phyloP scores from a whole-genome alignment of 1,139 yeast species.

The Suhomyces anneliseae region DNA sequence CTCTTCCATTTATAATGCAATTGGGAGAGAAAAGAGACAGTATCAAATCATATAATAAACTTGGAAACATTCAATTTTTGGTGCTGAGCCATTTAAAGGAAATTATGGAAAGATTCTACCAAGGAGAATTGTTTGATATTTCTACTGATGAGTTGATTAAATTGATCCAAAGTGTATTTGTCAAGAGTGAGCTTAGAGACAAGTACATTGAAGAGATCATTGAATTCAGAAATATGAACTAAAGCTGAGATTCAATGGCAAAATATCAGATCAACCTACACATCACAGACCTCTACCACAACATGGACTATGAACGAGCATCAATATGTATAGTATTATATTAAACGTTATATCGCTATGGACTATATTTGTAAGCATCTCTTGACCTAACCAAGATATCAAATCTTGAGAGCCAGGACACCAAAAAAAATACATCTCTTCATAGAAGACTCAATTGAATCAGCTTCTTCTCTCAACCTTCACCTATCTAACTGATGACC shows the following conservation, averaged over 20 bases:
- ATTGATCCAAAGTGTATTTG: constrained; percentile 61
- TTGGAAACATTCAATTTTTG: constrained; percentile 46
- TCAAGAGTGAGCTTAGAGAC: constrained; percentile 67
- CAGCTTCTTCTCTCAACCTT: background rate
- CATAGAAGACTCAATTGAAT: no score
- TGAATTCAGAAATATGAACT: constrained; percentile 36
- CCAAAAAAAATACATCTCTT: no score
- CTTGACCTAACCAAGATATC: no score
- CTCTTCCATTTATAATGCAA: constrained; percentile 18
- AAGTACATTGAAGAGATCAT: constrained; percentile 61
- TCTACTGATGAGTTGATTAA: constrained; percentile 63
- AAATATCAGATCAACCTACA: no score
- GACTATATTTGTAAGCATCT: no score
- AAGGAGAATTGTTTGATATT: constrained; percentile 73
- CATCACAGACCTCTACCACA: no score
- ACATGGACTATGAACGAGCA: no score
- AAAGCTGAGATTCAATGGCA: background rate
- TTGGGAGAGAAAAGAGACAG: constrained; percentile 12
- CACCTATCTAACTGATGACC: constrained; percentile 22
- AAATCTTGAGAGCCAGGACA: no score
- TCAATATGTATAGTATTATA: no score
- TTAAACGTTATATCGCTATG: no score
- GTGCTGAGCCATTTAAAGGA: constrained; percentile 60
- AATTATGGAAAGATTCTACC: constrained; percentile 68
- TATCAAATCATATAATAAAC: constrained; percentile 38